Conservation (phyloP, 257 asterid genomes). For the Nicotiana benthamiana region DNA sequence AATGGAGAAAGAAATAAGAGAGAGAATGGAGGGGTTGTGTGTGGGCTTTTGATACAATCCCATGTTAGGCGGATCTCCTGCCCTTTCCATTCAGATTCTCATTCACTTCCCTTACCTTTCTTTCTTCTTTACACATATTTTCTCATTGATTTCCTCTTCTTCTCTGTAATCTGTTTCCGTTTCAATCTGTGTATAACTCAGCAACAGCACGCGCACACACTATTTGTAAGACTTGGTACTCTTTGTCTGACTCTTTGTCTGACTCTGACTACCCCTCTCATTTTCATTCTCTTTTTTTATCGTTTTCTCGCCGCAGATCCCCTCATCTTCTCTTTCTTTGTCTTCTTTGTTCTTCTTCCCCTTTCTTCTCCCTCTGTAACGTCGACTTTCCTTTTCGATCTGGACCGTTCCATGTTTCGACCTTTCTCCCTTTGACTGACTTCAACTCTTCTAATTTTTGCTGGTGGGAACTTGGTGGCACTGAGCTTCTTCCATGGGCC, state of each 20-base stretch:
- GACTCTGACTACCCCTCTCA: conserved; percentile 10
- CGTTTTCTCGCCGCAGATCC: conserved; percentile 7
- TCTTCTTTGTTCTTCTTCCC: background rate
- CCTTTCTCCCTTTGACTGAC: conserved; percentile 14
- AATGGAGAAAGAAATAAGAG: background rate
- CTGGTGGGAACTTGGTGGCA: conserved; percentile 27
- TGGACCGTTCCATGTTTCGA: background rate
- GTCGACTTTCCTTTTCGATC: background rate
- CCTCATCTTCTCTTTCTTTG: conserved; percentile 17
- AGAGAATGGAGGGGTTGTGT: background rate
- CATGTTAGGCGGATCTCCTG: background rate
- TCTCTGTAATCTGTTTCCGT: background rate
- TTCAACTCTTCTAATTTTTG: background rate
- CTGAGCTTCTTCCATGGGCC: conserved; percentile 44
- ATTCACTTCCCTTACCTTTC: background rate
- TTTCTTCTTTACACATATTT: background rate
- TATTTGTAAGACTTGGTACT: no score
- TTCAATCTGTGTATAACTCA: background rate
- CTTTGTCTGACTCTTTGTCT: conserved; percentile 1
- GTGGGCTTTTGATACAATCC: background rate
- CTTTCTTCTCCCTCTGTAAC: no score
- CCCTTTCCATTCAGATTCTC: background rate
- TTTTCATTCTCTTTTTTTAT: conserved; percentile 14
- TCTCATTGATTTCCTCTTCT: background rate
- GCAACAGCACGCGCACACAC: background rate